These are phyloP conservation scores for Alternaria viburni DNA, from an alignment of 2,329 filamentous ascomycete genomes.

Conservation along the genomic window DNA sequence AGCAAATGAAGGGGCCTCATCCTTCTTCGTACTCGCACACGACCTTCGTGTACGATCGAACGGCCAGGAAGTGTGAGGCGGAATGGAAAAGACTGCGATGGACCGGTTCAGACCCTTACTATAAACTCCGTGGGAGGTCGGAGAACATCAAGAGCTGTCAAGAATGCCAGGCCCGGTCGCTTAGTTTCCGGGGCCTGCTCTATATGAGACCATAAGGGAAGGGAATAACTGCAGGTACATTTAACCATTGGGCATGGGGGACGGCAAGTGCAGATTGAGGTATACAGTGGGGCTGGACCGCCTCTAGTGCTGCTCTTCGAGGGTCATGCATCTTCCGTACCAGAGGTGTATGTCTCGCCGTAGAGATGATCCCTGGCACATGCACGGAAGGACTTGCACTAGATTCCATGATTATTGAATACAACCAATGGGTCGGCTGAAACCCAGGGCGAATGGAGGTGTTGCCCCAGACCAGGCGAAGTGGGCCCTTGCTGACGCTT, in stretches of 20 bases:
- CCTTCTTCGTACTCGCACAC: constrained; percentile 4
- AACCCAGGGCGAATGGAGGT: constrained; percentile 1
- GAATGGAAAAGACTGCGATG: neutral
- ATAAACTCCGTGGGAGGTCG: neutral
- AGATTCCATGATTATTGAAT: constrained; percentile 3
- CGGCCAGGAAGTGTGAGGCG: neutral
- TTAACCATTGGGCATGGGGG: constrained; percentile 3
- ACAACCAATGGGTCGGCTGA: constrained; percentile 7
- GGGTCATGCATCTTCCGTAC: constrained; percentile 4
- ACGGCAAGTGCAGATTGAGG: constrained; percentile 7
- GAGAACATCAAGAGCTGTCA: constrained; percentile 9
- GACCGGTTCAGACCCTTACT: neutral
- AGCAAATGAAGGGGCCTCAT: constrained; percentile 26
- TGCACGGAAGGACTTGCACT: constrained; percentile 6
- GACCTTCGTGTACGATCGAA: neutral
- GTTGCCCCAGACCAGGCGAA: constrained; percentile 6
- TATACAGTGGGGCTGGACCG: constrained; percentile 3
- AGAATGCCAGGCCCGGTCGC: neutral
- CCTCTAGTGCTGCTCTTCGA: constrained; percentile 4
- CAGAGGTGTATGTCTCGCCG: constrained; percentile 1
- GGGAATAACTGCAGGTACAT: constrained; percentile 4
- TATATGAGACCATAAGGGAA: constrained; percentile 8
- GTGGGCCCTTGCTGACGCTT: constrained; percentile 1
- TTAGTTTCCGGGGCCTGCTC: neutral
- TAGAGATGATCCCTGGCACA: constrained; percentile 6